Conservation (phyloP, 768 basidiomycete species). For the Chiua virens region DNA sequence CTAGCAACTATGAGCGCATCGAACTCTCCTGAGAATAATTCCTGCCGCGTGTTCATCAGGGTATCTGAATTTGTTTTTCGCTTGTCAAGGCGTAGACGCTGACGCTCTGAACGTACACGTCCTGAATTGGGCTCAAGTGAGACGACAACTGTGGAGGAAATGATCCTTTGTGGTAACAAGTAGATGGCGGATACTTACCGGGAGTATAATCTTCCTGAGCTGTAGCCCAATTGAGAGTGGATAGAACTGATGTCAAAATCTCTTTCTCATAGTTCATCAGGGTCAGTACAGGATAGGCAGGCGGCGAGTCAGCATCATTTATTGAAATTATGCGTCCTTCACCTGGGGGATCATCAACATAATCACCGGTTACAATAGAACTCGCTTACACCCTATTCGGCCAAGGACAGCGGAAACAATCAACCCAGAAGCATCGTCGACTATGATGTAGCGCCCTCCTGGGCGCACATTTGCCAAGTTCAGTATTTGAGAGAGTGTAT, state of each 20-base stretch:
- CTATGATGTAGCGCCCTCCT: slow-evolving; percentile 82
- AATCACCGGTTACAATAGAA: neutral
- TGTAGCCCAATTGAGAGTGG: slow-evolving; percentile 88
- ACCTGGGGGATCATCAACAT: slow-evolving; percentile 42
- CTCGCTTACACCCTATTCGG: slow-evolving; percentile 71
- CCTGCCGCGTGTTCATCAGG: slow-evolving; percentile 65
- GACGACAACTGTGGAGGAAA: slow-evolving; percentile 46
- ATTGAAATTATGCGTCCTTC: slow-evolving; percentile 81
- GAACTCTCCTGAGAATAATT: slow-evolving; percentile 84
- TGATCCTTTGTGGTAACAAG: slow-evolving; percentile 1
- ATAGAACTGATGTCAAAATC: slow-evolving; percentile 50
- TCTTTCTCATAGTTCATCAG: slow-evolving; percentile 83
- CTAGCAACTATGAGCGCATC: slow-evolving; percentile 87
- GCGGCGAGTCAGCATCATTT: slow-evolving; percentile 89
- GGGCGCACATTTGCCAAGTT: slow-evolving; percentile 81
- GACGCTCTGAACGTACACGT: slow-evolving; percentile 67
- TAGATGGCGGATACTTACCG: slow-evolving; percentile 37
- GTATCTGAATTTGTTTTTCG: slow-evolving; percentile 69
- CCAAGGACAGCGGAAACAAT: slow-evolving; percentile 84
- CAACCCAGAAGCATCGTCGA: slow-evolving; percentile 91
- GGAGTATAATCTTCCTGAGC: slow-evolving; percentile 75
- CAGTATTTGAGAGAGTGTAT: slow-evolving; percentile 87
- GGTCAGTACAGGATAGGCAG: slow-evolving; percentile 79
- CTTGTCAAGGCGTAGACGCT: slow-evolving; percentile 70
- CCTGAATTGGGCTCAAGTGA: slow-evolving; percentile 58